Evolutionary conservation across 2,329 filamentous ascomycete species (phyloP).

Genomic region (Colletotrichum kahawae): DNA sequence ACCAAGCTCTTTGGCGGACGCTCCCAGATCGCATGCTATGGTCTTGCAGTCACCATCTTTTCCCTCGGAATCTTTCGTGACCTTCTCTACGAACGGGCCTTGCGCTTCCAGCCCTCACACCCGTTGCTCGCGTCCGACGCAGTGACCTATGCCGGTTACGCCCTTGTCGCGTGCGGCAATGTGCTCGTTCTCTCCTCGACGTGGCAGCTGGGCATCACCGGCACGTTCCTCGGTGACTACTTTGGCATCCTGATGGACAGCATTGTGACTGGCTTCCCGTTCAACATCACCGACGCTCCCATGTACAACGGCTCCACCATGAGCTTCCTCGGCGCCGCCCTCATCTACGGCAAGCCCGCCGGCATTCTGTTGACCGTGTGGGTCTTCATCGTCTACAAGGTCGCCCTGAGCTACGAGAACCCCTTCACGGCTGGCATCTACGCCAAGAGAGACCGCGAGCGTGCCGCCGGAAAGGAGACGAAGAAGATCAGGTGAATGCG

Average conservation of each 20-base stretch:
- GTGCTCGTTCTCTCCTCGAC: slow-evolving; percentile 87
- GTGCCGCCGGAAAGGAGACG: slow-evolving; percentile 47
- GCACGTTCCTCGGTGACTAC: slow-evolving; percentile 97
- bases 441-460: slow-evolving; percentile 75
- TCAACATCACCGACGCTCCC: slow-evolving; percentile 87
- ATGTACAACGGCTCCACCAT: slow-evolving; percentile 97
- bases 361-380: slow-evolving; percentile 77
- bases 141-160: slow-evolving; percentile 69
- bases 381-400: slow-evolving; percentile 78
- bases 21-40: slow-evolving; percentile 83
- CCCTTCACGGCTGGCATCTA: slow-evolving; percentile 95
- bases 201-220: slow-evolving; percentile 90
- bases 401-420: slow-evolving; percentile 88
- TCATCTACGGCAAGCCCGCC: slow-evolving; percentile 87
- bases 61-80: slow-evolving; percentile 89
- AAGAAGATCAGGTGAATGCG: slow-evolving; percentile 57
- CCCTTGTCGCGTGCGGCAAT: slow-evolving; percentile 78
- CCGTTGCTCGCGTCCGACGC: slow-evolving; percentile 69
- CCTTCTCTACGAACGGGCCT: slow-evolving; percentile 82
- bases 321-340: slow-evolving; percentile 87
- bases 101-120: slow-evolving; percentile 77
- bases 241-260: slow-evolving; percentile 97
- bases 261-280: slow-evolving; percentile 94
- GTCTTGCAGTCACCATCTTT: slow-evolving; percentile 88
- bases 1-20: slow-evolving; percentile 86